These are phyloP conservation scores for Penicillium sp. DNA, from an alignment of 2,329 filamentous ascomycete species.

Conservation along the genomic window DNA sequence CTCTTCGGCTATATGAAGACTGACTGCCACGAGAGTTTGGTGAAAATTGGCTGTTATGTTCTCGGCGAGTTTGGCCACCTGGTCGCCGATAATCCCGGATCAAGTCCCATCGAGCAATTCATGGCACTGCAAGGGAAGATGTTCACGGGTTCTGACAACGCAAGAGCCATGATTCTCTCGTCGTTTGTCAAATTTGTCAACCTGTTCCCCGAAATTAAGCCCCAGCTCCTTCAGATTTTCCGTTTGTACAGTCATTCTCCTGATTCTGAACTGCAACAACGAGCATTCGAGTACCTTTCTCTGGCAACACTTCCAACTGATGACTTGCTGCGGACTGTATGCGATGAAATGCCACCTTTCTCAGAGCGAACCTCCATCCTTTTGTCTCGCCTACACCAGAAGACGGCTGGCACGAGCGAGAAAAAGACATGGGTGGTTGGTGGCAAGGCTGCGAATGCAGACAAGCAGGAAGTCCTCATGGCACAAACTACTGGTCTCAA, in stretches of 20 bases:
- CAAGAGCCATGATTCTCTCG: constrained; percentile 89
- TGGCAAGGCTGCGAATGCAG: constrained; percentile 87
- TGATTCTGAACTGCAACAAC: constrained; percentile 92
- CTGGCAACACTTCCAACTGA: constrained; percentile 84
- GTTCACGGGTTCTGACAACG: constrained; percentile 81
- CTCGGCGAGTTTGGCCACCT: constrained; percentile 96
- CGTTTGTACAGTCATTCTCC: constrained; percentile 89
- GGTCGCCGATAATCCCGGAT: constrained; percentile 86
- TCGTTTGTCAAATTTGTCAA: constrained; percentile 98
- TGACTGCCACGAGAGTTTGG: constrained; percentile 92
- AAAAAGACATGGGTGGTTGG: constrained; percentile 98
- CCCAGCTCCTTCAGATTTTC: constrained; percentile 88
- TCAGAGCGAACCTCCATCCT: constrained; percentile 91
- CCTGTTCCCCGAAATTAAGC: constrained; percentile 96
- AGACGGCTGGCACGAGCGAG: constrained; percentile 88
- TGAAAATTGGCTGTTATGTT: constrained; percentile 97
- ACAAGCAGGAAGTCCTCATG: constrained; percentile 75
- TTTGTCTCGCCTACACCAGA: constrained; percentile 88
- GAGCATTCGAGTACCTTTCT: constrained; percentile 91
- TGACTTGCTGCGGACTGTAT: constrained; percentile 87
- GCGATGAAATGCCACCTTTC: constrained; percentile 98
- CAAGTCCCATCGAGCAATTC: constrained; percentile 96
- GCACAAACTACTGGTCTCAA: constrained; percentile 80
- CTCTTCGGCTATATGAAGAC: constrained; percentile 89
- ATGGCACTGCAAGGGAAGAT: constrained; percentile 89